Conservation (phyloP, 345 rosid genomes). For the Euclidium syriacum region DNA sequence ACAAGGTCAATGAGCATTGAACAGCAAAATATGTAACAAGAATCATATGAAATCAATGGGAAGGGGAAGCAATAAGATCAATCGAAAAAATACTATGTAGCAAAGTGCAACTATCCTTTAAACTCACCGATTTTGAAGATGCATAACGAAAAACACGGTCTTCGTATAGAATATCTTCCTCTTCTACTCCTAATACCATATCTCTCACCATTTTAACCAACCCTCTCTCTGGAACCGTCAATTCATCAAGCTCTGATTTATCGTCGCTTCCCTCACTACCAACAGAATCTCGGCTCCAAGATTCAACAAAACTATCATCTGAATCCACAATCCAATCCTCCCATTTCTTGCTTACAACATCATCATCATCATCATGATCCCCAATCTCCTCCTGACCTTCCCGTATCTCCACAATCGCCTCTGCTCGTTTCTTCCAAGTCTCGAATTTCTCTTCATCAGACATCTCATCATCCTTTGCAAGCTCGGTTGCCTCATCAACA, state of each 20-base stretch:
- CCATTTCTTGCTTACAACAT: constrained; percentile 76
- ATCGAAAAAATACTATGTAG: background rate
- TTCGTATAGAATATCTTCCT: constrained; percentile 81
- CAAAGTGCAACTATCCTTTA: background rate
- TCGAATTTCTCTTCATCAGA: constrained; percentile 65
- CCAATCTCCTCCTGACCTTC: constrained; percentile 60
- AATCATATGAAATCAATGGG: background rate
- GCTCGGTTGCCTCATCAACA: constrained; percentile 37
- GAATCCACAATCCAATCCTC: constrained; percentile 85
- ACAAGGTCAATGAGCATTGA: constrained; percentile 24
- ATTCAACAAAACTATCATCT: constrained; percentile 36
- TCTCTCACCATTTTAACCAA: constrained; percentile 64
- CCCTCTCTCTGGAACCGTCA: constrained; percentile 47
- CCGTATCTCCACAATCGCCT: constrained; percentile 85
- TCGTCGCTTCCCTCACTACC: constrained; percentile 26
- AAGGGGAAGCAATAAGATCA: background rate
- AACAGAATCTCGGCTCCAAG: constrained; percentile 45
- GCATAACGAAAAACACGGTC: constrained; percentile 88
- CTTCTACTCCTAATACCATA: constrained; percentile 68
- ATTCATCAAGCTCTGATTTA: constrained; percentile 25
- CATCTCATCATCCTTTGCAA: constrained; percentile 36
- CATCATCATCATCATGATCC: constrained; percentile 27
- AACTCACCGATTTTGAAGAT: constrained; percentile 68
- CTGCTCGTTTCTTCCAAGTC: constrained; percentile 91
- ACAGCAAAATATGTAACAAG: background rate